These are phyloP conservation scores for Salix dunnii DNA, from an alignment of 345 rosid species.

Conservation along the genomic window DNA sequence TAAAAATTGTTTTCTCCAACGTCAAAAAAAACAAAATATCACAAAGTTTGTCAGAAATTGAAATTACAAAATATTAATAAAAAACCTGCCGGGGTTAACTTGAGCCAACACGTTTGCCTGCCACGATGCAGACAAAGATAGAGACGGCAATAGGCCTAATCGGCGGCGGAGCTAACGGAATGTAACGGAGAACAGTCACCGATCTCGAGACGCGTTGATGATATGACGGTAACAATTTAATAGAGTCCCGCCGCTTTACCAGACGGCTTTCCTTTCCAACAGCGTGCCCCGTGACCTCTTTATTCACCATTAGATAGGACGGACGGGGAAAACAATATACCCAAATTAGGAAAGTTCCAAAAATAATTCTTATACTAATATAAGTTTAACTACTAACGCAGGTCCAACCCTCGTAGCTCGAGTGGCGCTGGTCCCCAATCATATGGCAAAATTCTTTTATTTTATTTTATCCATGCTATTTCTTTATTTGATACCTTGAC, in stretches of 20 bases:
- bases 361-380: too few species aligned
- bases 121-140: slow-evolving; percentile 36
- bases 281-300: neutral
- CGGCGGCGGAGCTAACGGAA: slow-evolving; percentile 14
- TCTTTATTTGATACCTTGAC: too few species aligned
- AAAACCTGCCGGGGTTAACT: slow-evolving; percentile 31
- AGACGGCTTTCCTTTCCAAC: slow-evolving; percentile 20
- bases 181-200: neutral
- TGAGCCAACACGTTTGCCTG: slow-evolving; percentile 41
- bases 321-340: too few species aligned
- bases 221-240: neutral
- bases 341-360: too few species aligned
- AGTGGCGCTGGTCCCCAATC: too few species aligned
- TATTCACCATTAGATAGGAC: neutral
- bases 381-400: too few species aligned
- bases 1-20: neutral
- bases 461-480: too few species aligned
- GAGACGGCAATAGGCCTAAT: slow-evolving; percentile 15
- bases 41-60: neutral
- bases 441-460: too few species aligned
- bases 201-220: slow-evolving; percentile 1
- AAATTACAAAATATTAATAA: neutral
- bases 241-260: slow-evolving; percentile 16
- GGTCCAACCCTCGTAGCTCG: too few species aligned
- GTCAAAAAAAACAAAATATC: neutral